phyloP scores from a whole-genome alignment of 2,329 filamentous ascomycete species.

The Beauveria sp. region DNA sequence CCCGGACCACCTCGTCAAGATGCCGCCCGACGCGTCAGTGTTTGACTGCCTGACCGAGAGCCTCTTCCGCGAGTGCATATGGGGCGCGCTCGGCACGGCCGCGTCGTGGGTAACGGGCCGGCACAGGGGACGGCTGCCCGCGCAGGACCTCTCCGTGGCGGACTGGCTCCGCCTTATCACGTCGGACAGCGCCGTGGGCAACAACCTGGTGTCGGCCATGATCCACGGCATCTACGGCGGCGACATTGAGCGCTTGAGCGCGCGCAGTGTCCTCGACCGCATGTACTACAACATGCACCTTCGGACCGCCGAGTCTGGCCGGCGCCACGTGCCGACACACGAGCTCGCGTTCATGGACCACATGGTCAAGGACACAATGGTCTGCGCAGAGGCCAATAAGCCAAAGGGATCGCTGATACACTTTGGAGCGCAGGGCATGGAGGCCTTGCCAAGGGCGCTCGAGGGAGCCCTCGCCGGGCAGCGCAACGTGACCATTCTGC shows the following conservation, averaged over 20 bases:
- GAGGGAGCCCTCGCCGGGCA: conserved; percentile 40
- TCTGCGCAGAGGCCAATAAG: conserved; percentile 24
- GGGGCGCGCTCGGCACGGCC: conserved; percentile 17
- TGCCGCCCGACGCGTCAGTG: conserved; percentile 24
- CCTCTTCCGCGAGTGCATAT: conserved; percentile 25
- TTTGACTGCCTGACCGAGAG: conserved; percentile 23
- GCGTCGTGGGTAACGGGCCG: not conserved
- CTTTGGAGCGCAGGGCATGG: conserved; percentile 49
- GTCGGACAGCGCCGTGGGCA: conserved; percentile 36
- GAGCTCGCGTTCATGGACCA: conserved; percentile 24
- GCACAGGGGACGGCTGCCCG: not conserved
- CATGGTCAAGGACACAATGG: conserved; percentile 21
- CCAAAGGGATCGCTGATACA: conserved; percentile 26
- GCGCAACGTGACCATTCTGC: conserved; percentile 53
- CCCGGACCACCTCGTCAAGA: conserved; percentile 55
- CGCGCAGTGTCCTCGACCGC: conserved; percentile 44
- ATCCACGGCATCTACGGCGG: conserved; percentile 91
- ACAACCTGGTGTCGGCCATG: conserved; percentile 69
- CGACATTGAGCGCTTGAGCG: conserved; percentile 74
- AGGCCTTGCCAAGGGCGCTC: conserved; percentile 50
- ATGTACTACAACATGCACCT: conserved; percentile 24
- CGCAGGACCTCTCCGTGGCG: conserved; percentile 27
- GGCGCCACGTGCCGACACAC: conserved; percentile 30
- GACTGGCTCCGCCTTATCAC: conserved; percentile 28
- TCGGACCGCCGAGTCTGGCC: conserved; percentile 18